Percentiles rank a stretch among this genome's conserved stretches.
phyloP scores from a whole-genome alignment of 2,329 filamentous ascomycete species.

The Aspergillus arachidicola region DNA sequence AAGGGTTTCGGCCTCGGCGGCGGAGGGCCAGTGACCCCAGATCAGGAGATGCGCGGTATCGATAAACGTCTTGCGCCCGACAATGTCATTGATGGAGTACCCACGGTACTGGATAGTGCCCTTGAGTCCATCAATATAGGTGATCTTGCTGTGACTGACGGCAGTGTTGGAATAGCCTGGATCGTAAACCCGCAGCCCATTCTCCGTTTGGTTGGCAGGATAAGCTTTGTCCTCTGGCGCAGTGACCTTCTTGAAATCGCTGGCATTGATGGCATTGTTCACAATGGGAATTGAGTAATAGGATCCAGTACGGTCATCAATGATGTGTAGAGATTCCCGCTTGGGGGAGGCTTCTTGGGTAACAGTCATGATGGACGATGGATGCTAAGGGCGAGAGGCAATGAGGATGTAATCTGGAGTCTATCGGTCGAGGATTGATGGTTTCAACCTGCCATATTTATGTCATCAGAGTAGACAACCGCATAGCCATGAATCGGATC shows the following conservation, averaged over 20 bases:
- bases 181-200: constrained; percentile 1
- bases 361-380: background rate
- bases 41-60: constrained; percentile 56
- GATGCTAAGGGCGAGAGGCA: background rate
- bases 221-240: background rate
- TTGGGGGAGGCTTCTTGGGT: background rate
- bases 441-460: background rate
- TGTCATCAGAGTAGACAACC: background rate
- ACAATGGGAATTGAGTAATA: constrained; percentile 4
- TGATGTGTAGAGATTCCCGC: background rate
- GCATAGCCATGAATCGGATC: background rate
- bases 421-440: background rate
- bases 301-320: background rate
- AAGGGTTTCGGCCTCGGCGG: background rate
- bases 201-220: background rate
- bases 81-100: constrained; percentile 55
- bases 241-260: background rate
- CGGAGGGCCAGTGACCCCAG: constrained; percentile 54
- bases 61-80: constrained; percentile 53
- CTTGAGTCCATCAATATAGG: constrained; percentile 5
- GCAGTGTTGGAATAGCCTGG: constrained; percentile 5
- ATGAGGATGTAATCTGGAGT: background rate
- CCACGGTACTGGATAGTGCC: constrained; percentile 49
- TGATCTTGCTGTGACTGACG: constrained; percentile 2
- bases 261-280: constrained; percentile 7